Evolutionary conservation across 345 rosid species (phyloP), one percentile per base, ranked within the genome.

Genomic region (Citrus mangshanensis): DNA sequence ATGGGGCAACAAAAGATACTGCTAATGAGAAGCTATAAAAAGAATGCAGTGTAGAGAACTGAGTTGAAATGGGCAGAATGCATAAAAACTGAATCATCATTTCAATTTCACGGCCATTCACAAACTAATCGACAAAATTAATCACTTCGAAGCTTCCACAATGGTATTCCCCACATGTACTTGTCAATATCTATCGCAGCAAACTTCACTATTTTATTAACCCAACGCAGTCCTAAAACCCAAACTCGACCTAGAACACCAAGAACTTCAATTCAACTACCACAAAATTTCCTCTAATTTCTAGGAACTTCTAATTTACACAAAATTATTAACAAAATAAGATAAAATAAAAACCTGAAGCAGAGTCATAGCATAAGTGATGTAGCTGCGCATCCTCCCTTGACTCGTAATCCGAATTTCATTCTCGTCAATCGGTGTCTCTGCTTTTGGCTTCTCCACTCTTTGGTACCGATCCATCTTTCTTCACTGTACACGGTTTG

Each of bases 401-500:
- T 86, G 91, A 84, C 95, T 91, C 24, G 96, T 93, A 82, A 93
- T 89, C 40, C 98, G 91, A 88, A 93, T 90, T 91, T 93, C 98
- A 67, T 93, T 93, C 91, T 92, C 96, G 28, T 90, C 94, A 78
- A 93, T 93, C 27, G 91, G 89, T 1, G 91, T 82, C 79, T 86
- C 93, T 16, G 87, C 92, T 84, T 88, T 91, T 40, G 92, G 93
- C 87, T 93, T 93, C 92, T 86, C 90, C 32, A 93, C 93, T 82
- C 94, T 85, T 83, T 88, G 88, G 84, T 93, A 92, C 85, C 85
- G 91, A 80, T 93, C 98, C 98, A 93, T 93, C 93, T 86, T 35
- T 35, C 73, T 22, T 73, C 59, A 71, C 37, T 34, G 62, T 18
- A 49, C n/a, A 49, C 5, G 27, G 74, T 58, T n/a, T 71, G 34